Base-by-base conservation (phyloP, 1,284 basidiomycete genomes). In the Tilletia horrida region DNA sequence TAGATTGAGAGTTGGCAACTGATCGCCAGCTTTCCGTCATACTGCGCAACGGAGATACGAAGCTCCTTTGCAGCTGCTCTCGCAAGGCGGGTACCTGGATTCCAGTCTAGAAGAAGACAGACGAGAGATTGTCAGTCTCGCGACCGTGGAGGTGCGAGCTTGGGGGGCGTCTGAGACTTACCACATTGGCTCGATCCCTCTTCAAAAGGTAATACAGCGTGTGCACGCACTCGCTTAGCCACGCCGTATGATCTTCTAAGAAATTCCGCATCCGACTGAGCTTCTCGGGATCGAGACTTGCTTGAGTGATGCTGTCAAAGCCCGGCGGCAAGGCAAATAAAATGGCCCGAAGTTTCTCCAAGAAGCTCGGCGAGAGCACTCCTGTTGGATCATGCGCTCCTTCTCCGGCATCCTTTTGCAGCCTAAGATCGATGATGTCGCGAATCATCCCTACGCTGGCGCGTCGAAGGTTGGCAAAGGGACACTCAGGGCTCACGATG, bases 341-440 rank as follows among this genome's bases (percentile, higher is more conserved):
- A 4, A 59, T 27, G 25, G 31, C 23, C 18, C 55, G 27, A 8
- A 59, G 29, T 6, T 29, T 25, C 14, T 59, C 27, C 29, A 59
- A 29, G 29, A 59, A 59, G 2, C 18, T 14, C 3, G 55, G 55
- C 55, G 55, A 29, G 13, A 59, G 55, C 55, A 59, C 55, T 25
- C 55, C 55, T 48, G 45, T 16, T 7, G 45, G 7, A 18, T 23
- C 18, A 23, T 6, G 45, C 45, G 7, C 7, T 35, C 55, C 50
- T 25, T 52, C 21, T 25, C 18, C 55, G 27, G 29, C 27, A 14
- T 29, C 27, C 55, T 59, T 59, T 21, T 59, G 27, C 18, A 59
- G 55, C 27, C 35, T 59, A 3, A 59, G 55, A n/a, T 59, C 55
- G 55, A 59, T 59, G 18, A 59, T 59, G 29, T 59, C 55, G 55